Conservation (phyloP, 805 yeast species). For the Brettanomyces nanus region DNA sequence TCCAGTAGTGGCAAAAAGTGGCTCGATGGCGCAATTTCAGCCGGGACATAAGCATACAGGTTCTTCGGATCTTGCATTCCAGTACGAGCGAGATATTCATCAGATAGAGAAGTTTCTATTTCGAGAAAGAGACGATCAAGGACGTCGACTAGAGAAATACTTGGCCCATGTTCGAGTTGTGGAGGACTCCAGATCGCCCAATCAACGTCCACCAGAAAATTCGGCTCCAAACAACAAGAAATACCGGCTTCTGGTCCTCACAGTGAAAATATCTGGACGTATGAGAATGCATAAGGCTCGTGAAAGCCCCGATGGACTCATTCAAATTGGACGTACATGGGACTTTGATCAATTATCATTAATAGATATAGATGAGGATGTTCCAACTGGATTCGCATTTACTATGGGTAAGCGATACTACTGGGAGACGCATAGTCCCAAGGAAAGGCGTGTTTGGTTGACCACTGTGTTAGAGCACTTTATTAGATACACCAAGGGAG, state of each 20-base stretch:
- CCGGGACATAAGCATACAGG: background rate
- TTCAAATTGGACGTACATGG: slow-evolving; percentile 94
- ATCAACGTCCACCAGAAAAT: slow-evolving; percentile 55
- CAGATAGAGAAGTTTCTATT: slow-evolving; percentile 43
- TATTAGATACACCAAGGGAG: slow-evolving; percentile 47
- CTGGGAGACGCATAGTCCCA: slow-evolving; percentile 62
- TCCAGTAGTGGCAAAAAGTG: no score
- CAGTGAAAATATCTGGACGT: slow-evolving; percentile 58
- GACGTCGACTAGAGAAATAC: slow-evolving; percentile 45
- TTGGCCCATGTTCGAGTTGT: slow-evolving; percentile 68
- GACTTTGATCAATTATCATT: slow-evolving; percentile 58
- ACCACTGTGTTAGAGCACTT: slow-evolving; percentile 44
- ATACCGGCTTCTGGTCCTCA: slow-evolving; percentile 49
- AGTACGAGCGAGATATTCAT: slow-evolving; percentile 48
- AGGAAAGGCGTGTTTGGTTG: slow-evolving; percentile 53
- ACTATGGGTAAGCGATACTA: slow-evolving; percentile 62
- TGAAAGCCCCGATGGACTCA: slow-evolving; percentile 60
- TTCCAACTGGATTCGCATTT: slow-evolving; percentile 49
- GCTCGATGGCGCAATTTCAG: no score
- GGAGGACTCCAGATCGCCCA: slow-evolving; percentile 68
- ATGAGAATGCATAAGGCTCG: slow-evolving; percentile 80
- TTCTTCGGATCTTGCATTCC: slow-evolving; percentile 39
- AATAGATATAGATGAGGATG: slow-evolving; percentile 45
- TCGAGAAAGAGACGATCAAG: slow-evolving; percentile 34
- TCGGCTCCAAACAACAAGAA: slow-evolving; percentile 45